Percentiles rank a stretch among this genome's conserved stretches.
Evolutionary conservation across 108 stramenopile species (phyloP).

Genomic region (Pseudonitzschia multistriata): DNA sequence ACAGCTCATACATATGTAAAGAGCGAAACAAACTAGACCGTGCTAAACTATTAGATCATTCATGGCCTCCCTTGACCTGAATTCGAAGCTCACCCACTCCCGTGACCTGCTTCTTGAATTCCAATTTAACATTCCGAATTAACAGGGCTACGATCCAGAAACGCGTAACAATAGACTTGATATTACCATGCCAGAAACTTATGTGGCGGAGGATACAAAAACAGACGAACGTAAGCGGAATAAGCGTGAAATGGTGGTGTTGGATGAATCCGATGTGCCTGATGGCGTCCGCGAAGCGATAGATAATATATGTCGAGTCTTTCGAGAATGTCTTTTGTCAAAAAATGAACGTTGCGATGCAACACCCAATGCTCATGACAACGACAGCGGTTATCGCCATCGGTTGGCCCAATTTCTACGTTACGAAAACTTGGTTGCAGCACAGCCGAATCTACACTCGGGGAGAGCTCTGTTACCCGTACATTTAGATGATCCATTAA

Average conservation of each 20-base stretch:
- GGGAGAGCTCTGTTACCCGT: conserved; percentile 37
- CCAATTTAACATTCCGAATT: not conserved
- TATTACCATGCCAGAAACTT: conserved; percentile 28
- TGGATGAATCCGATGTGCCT: conserved; percentile 19
- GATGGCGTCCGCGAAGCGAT: conserved; percentile 26
- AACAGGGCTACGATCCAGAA: conserved; percentile 24
- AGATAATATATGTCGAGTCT: conserved; percentile 19
- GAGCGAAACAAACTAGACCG: not conserved
- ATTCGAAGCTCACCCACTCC: not conserved
- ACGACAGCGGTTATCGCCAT: not conserved
- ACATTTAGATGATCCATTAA: conserved; percentile 44
- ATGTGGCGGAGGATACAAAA: not conserved
- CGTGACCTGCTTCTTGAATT: not conserved
- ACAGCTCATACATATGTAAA: not conserved
- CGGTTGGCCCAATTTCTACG: not conserved
- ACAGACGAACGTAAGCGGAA: conserved; percentile 25
- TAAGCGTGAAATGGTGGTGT: conserved; percentile 34
- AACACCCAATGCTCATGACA: not conserved
- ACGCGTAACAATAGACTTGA: conserved; percentile 28
- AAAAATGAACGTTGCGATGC: not conserved
- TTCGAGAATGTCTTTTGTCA: not conserved
- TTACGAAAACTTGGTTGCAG: conserved; percentile 31
- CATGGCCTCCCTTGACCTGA: too few species aligned
- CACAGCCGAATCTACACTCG: conserved; percentile 53
- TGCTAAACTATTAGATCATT: not conserved